These are phyloP conservation scores for Neurospora pannonica DNA, from an alignment of 495 filamentous ascomycete species.

Conservation along the genomic window DNA sequence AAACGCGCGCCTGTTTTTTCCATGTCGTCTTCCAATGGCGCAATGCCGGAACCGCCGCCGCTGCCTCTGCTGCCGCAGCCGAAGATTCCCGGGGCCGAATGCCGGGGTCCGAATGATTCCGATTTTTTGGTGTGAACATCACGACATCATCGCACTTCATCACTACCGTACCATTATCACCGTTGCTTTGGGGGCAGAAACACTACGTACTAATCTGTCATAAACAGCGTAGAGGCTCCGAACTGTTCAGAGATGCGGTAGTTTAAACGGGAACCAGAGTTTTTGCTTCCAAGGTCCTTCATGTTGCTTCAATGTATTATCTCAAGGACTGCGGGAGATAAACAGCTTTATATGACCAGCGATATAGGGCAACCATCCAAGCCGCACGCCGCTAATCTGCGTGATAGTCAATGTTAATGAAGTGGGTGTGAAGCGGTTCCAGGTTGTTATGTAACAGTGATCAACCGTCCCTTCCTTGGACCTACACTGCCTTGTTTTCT, in stretches of 20 bases:
- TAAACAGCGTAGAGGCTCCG: neutral
- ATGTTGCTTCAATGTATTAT: neutral
- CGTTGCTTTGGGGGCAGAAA: neutral
- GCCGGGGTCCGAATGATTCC: neutral
- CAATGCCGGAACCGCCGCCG: neutral
- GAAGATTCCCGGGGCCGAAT: neutral
- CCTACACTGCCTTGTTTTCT: neutral
- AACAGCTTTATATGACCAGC: neutral
- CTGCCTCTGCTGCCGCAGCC: neutral
- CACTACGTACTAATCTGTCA: neutral
- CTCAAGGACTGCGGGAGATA: neutral
- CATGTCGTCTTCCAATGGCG: neutral
- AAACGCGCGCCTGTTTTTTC: neutral
- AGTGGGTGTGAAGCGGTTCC: neutral
- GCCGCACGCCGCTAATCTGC: neutral
- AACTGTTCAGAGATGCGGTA: neutral
- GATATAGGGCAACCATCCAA: neutral
- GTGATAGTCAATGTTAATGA: neutral
- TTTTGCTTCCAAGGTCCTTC: neutral
- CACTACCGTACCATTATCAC: neutral
- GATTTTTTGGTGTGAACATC: neutral
- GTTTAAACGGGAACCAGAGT: neutral
- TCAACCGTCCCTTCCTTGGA: neutral
- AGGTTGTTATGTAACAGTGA: neutral
- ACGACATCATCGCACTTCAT: neutral